Base-by-base conservation (phyloP, 805 yeast species). In the Wickerhamomyces ciferrii region DNA sequence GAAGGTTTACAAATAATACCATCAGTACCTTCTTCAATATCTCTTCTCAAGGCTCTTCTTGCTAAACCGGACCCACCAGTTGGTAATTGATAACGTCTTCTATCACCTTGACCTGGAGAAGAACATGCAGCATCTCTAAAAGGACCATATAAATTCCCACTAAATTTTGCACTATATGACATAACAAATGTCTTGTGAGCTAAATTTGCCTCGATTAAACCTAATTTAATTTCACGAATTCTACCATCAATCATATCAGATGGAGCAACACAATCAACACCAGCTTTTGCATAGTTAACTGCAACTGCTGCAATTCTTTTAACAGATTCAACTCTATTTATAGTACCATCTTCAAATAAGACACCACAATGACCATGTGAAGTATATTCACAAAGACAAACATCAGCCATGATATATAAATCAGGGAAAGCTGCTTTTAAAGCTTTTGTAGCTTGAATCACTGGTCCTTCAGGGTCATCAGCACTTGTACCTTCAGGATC, bases 221-320 rank as follows among this genome's bases (percentile, higher is more conserved):
- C 97, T 37, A 71, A 67, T 66, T 94, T 94, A 65, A 94, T 94
- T 41, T 89, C 97, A 48, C 75, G 72, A 54, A 94, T 81, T 56
- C 99, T 79, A 23, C 99, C 99, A 66, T 94, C 99, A 59, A 91
- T 83, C 98, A 94, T 94, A 63, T 94, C 99, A 15, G 95, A 84
- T 13, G 99, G 99, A 2, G 98, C 97, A 29, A 94, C 96, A 47
- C 89, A 85, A 62, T 94, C 77, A 2, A 97, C 97, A 46, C 99
- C 99, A 1, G 98, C 98, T 56, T 75, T 79, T 29, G 97, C 98
- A 62, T 94, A 94, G 64, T 88, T 90, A 9, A 87, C 95, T 1
- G 98, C 96, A 20, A 94, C 97, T 4, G 92, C 91, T 3, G 96
- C 97, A 41, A 94, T 76, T 63, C 99, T 78, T 54, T 81, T 74